Base-by-base conservation (phyloP, 371 early-diverging fungal species). In the Circinella minor region DNA sequence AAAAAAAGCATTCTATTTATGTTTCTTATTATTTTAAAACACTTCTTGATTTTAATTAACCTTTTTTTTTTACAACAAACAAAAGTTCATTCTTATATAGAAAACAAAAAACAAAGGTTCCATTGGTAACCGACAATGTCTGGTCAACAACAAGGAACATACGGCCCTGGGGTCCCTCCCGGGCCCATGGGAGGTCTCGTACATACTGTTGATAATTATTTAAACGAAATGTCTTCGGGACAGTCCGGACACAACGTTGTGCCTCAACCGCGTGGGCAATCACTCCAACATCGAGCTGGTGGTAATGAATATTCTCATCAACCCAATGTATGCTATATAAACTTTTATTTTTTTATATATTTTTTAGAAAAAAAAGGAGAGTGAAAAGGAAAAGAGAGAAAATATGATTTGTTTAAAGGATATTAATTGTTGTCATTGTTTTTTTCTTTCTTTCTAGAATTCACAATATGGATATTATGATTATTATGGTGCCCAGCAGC, bases 231-330 rank as follows among this genome's bases (percentile, higher is more conserved):
- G 38, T 43, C 71, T 55, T 36, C 38, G 36, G 55, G 34, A n/a
- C 60, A 55, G 20, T 65, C 71, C 20, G 65, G 17, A 3, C 55
- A 65, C 11, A 43, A 43, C 36, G 34, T 65, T 55, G 61, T 61
- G n/a, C 71, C 71, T 65, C 65, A 65, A 36, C 71, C 71, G 15
- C 71, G 71, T 47, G 65, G 65, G 34, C 71, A 70, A 65, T 70
- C 71, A 7, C 39, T 70, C 11, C 71, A 65, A n/a, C 63, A 65
- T 37, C 63, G 61, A 20, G 15, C 67, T n/a, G 27, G 34, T 20
- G 66, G 34, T 18, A 51, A 37, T 54, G 65, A 38, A 49, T 66
- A 67, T 36, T 43, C 36, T 37, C 68, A 67, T 70, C 71, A 65
- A 27, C 55, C 65, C 14, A 65, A 20, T 36, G 71, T 70, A 70